Conservation (phyloP, 441 rosid genomes). For the Hura crepitans region DNA sequence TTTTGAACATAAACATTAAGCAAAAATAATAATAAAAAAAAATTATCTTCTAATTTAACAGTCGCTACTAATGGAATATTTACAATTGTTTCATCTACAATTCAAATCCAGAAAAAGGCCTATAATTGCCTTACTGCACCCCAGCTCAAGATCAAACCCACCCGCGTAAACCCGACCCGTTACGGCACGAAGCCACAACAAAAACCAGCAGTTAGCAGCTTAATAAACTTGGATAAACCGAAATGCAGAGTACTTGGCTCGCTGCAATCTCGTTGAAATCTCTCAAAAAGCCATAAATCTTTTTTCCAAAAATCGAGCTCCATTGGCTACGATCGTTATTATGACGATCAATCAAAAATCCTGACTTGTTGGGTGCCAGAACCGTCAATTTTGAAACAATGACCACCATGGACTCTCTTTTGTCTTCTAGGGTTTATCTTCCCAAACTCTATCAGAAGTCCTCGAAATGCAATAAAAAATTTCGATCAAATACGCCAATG, state of each 20-base stretch:
- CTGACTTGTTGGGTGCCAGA: neutral
- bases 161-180: constrained; percentile 9
- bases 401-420: constrained; percentile 47
- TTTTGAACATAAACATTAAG: no score
- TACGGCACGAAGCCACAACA: neutral
- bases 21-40: no score
- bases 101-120: no score
- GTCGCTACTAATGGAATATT: no score
- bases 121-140: no score
- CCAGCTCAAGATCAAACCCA: neutral
- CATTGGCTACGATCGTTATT: neutral
- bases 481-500: constrained; percentile 36
- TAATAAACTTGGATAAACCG: neutral
- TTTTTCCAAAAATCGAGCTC: neutral
- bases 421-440: constrained; percentile 44
- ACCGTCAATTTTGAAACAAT: constrained; percentile 25
- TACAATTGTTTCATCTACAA: no score
- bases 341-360: neutral
- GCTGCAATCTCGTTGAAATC: neutral
- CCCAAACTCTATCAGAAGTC: constrained; percentile 31
- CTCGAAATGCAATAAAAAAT: constrained; percentile 29
- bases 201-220: neutral
- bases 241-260: neutral
- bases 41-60: no score
- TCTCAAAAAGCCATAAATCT: neutral